These are phyloP conservation scores for Brettanomyces nanus DNA, from an alignment of 805 yeast species.

Conservation along the genomic window DNA sequence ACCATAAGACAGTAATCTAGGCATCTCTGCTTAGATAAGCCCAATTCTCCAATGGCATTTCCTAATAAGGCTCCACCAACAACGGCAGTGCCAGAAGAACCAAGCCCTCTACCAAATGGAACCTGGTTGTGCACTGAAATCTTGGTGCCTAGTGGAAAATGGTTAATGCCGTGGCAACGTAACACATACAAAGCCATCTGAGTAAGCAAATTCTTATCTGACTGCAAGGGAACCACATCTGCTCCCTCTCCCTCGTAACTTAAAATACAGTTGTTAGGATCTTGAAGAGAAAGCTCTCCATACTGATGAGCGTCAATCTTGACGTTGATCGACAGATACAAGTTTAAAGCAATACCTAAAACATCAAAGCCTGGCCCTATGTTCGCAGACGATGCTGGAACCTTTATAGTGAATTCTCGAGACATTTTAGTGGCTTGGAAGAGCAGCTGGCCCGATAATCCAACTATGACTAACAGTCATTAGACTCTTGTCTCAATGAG, in stretches of 20 bases:
- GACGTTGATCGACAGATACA: conserved; percentile 66
- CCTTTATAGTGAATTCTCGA: conserved; percentile 53
- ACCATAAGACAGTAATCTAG: conserved; percentile 94
- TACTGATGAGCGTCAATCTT: conserved; percentile 41
- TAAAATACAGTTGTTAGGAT: conserved; percentile 62
- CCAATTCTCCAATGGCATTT: conserved; percentile 70
- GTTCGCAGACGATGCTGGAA: conserved; percentile 96
- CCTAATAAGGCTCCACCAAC: conserved; percentile 94
- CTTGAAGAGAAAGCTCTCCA: conserved; percentile 38
- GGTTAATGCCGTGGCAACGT: conserved; percentile 67
- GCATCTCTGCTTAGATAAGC: conserved; percentile 70
- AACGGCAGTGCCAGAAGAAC: conserved; percentile 97
- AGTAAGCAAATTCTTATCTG: conserved; percentile 81
- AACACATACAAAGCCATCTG: conserved; percentile 88
- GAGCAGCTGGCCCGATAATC: no score
- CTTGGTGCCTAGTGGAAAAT: conserved; percentile 78
- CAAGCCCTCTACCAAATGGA: conserved; percentile 94
- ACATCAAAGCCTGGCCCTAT: conserved; percentile 99
- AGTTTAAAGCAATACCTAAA: conserved; percentile 78
- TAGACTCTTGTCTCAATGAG: no score
- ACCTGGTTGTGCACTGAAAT: conserved; percentile 83
- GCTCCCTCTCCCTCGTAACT: conserved; percentile 71
- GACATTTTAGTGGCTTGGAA: conserved; percentile 26
- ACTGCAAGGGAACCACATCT: conserved; percentile 66
- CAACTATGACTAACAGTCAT: no score